phyloP scores from a whole-genome alignment of 257 asterid species.

The Plantago major region DNA sequence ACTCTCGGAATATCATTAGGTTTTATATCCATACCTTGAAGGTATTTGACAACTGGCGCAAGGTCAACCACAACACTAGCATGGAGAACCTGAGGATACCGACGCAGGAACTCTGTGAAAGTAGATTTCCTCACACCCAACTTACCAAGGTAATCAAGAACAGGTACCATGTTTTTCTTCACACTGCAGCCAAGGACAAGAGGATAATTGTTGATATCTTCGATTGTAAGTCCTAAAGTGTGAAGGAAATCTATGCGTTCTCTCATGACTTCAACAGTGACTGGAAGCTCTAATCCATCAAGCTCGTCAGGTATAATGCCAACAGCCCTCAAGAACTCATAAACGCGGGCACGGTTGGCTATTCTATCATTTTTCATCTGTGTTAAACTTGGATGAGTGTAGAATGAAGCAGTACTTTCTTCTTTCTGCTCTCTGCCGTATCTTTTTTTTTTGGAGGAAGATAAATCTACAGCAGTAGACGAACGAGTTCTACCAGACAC shows the following conservation, averaged over 20 bases:
- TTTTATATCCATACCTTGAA: conserved; percentile 94
- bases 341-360: conserved; percentile 69
- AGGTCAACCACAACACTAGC: conserved; percentile 95
- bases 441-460: conserved; percentile 31
- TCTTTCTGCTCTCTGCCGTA: conserved; percentile 31
- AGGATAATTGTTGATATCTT: conserved; percentile 90
- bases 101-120: conserved; percentile 68
- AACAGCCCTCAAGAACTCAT: conserved; percentile 70
- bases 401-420: conserved; percentile 51
- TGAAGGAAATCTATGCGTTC: conserved; percentile 91
- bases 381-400: conserved; percentile 72
- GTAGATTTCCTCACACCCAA: conserved; percentile 81
- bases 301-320: conserved; percentile 89
- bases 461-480: conserved; percentile 24
- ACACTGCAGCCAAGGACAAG: conserved; percentile 98
- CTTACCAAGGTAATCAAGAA: conserved; percentile 91
- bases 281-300: conserved; percentile 94
- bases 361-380: conserved; percentile 74
- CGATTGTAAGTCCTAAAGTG: conserved; percentile 78
- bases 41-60: conserved; percentile 87
- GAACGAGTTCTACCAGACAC: conserved; percentile 45
- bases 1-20: conserved; percentile 81
- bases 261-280: conserved; percentile 85
- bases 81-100: conserved; percentile 93
- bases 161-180: conserved; percentile 96